A percentile compares a stretch with the other conserved stretches of the same genome.
phyloP scores from a whole-genome alignment of 768 basidiomycete species.

The Fomitopsis serialis region DNA sequence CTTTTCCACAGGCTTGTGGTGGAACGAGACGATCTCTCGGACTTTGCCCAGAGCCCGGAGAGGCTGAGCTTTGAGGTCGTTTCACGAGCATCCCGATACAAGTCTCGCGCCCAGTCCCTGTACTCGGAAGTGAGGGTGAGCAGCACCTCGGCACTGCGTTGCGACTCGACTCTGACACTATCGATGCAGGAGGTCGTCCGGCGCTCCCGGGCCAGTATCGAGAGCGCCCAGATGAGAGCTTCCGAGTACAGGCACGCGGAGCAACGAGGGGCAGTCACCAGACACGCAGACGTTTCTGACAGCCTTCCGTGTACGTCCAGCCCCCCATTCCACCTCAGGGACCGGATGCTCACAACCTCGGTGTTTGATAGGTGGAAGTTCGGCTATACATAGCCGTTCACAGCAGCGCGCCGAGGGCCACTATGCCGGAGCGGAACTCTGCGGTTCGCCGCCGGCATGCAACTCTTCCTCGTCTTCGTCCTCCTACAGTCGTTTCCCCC shows the following conservation, averaged over 20 bases:
- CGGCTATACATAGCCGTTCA: neutral
- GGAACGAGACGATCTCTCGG: neutral
- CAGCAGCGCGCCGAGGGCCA: neutral
- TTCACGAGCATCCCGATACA: conserved; percentile 1
- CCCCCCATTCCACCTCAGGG: neutral
- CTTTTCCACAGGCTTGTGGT: neutral
- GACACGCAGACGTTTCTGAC: neutral
- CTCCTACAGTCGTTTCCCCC: neutral
- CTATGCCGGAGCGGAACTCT: neutral
- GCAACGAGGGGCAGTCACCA: neutral
- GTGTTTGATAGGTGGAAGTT: neutral
- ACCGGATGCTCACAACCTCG: neutral
- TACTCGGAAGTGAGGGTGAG: neutral
- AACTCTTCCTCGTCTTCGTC: neutral
- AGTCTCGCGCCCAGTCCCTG: neutral
- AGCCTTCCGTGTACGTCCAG: neutral
- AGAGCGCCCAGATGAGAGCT: neutral
- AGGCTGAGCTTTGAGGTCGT: neutral
- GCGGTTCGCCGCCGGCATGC: neutral
- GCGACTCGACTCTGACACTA: neutral
- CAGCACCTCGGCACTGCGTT: neutral
- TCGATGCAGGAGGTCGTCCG: conserved; percentile 1
- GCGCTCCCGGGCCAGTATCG: neutral
- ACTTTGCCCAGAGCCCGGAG: neutral
- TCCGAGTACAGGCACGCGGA: neutral